Evolutionary conservation across 179 eudicot genomes (phyloP).

Genomic region (Beta lomatogona): DNA sequence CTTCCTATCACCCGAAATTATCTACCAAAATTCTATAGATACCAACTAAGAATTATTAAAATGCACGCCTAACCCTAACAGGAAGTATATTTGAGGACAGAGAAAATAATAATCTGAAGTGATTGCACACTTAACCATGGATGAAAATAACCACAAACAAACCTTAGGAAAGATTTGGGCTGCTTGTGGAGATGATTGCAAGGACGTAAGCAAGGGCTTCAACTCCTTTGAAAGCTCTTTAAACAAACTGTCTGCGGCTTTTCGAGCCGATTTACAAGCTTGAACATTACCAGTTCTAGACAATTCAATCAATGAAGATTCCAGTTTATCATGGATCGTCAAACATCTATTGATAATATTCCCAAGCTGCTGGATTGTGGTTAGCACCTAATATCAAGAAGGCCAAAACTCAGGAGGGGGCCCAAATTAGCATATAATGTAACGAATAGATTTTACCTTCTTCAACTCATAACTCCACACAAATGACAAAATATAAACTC

Average conservation of each 20-base stretch:
- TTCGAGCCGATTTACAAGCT: conserved; percentile 80
- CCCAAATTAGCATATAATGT: conserved; percentile 4
- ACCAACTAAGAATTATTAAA: no score
- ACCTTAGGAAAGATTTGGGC: conserved; percentile 81
- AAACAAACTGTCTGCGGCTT: conserved; percentile 68
- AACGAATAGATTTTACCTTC: background rate
- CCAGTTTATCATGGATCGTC: conserved; percentile 73
- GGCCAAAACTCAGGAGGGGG: background rate
- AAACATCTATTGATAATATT: conserved; percentile 59
- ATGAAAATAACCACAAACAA: conserved; percentile 11
- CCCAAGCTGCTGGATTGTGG: conserved; percentile 72
- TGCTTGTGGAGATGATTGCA: conserved; percentile 85
- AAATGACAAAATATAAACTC: conserved; percentile 1
- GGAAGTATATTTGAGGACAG: no score
- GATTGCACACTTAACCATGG: background rate
- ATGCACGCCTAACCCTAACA: no score
- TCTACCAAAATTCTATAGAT: no score
- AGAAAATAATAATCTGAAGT: no score
- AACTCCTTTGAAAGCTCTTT: conserved; percentile 87
- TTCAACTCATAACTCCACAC: background rate
- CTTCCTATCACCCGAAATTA: no score
- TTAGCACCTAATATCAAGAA: conserved; percentile 54
- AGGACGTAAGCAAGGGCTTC: conserved; percentile 72
- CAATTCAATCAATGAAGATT: conserved; percentile 77
- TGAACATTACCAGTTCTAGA: conserved; percentile 92